Evolutionary conservation across 768 basidiomycete genomes (phyloP), one percentile per base, ranked within the genome.

Genomic region (Trametes villosa): DNA sequence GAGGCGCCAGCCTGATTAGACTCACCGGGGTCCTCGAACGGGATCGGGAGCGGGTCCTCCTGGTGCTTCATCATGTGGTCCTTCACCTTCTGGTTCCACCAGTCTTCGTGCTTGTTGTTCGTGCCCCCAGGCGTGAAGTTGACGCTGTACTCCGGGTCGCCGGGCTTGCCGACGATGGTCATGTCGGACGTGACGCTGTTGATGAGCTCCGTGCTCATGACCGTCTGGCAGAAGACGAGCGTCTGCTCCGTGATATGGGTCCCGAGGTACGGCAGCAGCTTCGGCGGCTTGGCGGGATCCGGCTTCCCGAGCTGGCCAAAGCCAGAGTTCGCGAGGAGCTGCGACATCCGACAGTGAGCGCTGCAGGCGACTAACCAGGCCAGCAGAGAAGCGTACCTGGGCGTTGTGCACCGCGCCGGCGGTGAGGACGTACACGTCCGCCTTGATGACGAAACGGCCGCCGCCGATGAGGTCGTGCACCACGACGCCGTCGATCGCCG

Each of bases 41-140:
- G 71, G 53, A 63, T 71, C 26, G 60, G 60, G 13, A 72, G 42
- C 26, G 70, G 70, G 53, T 73, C 71, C 20, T 68, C 38, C 13
- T 58, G 60, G 53, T 66, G 53, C 1, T 53, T 24, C 41, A 54
- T 49, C 45, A 48, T 41, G 50, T 72, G 69, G 2, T 55, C 40
- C 8, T 58, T 42, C 22, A 74, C 71, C 42, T 54, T 53, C 22
- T 62, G 47, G 40, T 51, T 41, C 67, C 68, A 71, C 65, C 65
- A 66, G 24, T 48, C 9, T 18, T 49, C 31, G 40, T 48, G 52
- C 51, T 41, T 29, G 45, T 59, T 47, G 46, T 36, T 38, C 12
- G 60, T 56, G 44, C 51, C 29, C 4, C 53, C 38, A 12, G 50
- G 46, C 1, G 9, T 29, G n/a, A 26, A 52, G 9, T 22, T 41